These are phyloP conservation scores for Penicillium bialowiezense DNA, from an alignment of 495 filamentous ascomycete species.

Conservation along the genomic window DNA sequence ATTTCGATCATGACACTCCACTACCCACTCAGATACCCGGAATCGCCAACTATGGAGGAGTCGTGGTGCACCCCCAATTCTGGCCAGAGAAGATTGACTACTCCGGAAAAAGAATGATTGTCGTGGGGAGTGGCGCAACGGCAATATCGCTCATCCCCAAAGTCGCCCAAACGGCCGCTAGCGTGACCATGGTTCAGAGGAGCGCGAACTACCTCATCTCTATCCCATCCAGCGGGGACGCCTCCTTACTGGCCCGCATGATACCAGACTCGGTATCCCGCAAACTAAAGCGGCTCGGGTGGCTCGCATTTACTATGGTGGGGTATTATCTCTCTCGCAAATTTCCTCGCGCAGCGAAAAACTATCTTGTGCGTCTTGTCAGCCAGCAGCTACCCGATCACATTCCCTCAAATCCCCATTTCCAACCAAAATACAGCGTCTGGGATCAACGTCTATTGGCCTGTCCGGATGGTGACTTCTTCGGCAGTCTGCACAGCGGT, in stretches of 20 bases:
- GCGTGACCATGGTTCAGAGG: constrained; percentile 45
- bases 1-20: constrained; percentile 47
- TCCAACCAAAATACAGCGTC: constrained; percentile 52
- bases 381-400: not conserved
- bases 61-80: constrained; percentile 39
- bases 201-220: constrained; percentile 52
- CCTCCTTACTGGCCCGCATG: constrained; percentile 27
- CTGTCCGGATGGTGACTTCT: constrained; percentile 61
- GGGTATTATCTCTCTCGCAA: constrained; percentile 37
- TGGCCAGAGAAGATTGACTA: constrained; percentile 40
- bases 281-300: constrained; percentile 31
- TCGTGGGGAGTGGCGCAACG: constrained; percentile 49
- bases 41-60: constrained; percentile 22
- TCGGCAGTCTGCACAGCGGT: constrained; percentile 47
- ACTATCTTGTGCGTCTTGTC: not conserved
- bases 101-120: constrained; percentile 39
- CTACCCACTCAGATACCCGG: constrained; percentile 37
- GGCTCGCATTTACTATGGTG: constrained; percentile 26
- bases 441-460: constrained; percentile 54
- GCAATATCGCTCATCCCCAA: constrained; percentile 39
- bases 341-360: constrained; percentile 42
- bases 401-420: constrained; percentile 21
- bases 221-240: constrained; percentile 23
- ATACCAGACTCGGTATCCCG: constrained; percentile 24
- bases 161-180: constrained; percentile 25